Percentiles rank a stretch among this genome's conserved stretches.
These are phyloP conservation scores for Pseudisothecium myosuroides DNA, from an alignment of 225 moss, liverwort and hornwort genomes.

Conservation along the genomic window DNA sequence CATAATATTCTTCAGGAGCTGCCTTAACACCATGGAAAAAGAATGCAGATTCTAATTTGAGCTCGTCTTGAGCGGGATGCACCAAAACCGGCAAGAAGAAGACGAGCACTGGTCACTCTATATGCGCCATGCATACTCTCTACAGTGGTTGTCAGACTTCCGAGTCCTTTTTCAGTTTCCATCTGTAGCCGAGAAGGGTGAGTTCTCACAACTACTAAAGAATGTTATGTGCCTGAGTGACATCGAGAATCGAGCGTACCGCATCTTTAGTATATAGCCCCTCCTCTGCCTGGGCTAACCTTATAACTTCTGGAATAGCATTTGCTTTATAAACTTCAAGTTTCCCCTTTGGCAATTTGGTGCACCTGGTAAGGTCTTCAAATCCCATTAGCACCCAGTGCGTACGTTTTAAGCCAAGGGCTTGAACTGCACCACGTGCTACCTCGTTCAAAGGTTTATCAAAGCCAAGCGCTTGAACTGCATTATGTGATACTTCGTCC, in stretches of 20 bases:
- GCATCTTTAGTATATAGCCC: background rate
- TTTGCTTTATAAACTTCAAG: background rate
- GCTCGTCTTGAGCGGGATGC: background rate
- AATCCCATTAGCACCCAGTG: background rate
- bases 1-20: background rate
- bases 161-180: background rate
- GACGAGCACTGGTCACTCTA: background rate
- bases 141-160: background rate
- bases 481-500: background rate
- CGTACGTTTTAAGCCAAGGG: background rate
- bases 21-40: background rate
- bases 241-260: slow-evolving; percentile 3
- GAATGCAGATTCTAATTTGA: background rate
- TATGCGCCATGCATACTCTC: background rate
- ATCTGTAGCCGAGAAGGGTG: background rate
- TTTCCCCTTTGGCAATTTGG: background rate
- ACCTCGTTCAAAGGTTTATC: background rate
- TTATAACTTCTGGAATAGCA: slow-evolving; percentile 7
- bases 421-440: background rate
- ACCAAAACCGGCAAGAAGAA: background rate
- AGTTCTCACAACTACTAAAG: background rate
- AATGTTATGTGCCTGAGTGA: no score
- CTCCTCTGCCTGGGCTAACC: background rate
- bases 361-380: background rate
- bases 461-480: background rate